phyloP scores from a whole-genome alignment of 2,329 filamentous ascomycete species.

The Fusarium sp. region DNA sequence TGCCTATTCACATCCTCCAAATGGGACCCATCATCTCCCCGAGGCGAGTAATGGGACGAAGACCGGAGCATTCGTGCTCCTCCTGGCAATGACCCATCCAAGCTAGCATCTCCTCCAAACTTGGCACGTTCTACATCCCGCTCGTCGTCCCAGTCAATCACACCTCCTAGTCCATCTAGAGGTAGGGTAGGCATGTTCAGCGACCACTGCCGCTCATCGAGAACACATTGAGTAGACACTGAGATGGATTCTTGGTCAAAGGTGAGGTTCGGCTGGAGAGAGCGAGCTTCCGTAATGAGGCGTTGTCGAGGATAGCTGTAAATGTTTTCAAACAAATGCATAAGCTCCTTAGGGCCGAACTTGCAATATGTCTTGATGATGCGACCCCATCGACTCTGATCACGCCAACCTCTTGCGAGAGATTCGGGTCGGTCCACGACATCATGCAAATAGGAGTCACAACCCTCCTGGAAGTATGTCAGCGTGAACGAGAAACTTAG shows the following conservation, averaged over 20 bases:
- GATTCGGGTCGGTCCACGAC: slow-evolving; percentile 49
- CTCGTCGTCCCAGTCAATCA: slow-evolving; percentile 58
- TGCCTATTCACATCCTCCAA: slow-evolving; percentile 48
- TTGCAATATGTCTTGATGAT: slow-evolving; percentile 63
- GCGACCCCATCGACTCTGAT: slow-evolving; percentile 55
- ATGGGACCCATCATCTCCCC: slow-evolving; percentile 56
- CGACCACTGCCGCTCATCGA: slow-evolving; percentile 56
- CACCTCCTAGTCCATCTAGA: slow-evolving; percentile 54
- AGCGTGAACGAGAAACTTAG: slow-evolving; percentile 2
- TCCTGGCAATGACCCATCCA: slow-evolving; percentile 53
- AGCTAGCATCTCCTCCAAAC: slow-evolving; percentile 54
- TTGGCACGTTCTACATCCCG: slow-evolving; percentile 50
- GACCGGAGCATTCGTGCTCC: slow-evolving; percentile 49
- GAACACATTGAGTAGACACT: slow-evolving; percentile 53
- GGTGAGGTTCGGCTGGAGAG: slow-evolving; percentile 58
- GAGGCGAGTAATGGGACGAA: slow-evolving; percentile 55
- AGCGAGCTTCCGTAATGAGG: slow-evolving; percentile 58
- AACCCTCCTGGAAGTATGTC: slow-evolving; percentile 30
- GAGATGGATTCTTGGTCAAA: slow-evolving; percentile 61
- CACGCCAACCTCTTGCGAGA: slow-evolving; percentile 52
- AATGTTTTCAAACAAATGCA: slow-evolving; percentile 61
- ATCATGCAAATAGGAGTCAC: slow-evolving; percentile 43
- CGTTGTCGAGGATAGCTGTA: slow-evolving; percentile 61
- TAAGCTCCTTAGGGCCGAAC: slow-evolving; percentile 63
- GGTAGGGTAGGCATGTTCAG: slow-evolving; percentile 50